Conservation (phyloP, 148 eudicot genomes). For the Drosera capensis region DNA sequence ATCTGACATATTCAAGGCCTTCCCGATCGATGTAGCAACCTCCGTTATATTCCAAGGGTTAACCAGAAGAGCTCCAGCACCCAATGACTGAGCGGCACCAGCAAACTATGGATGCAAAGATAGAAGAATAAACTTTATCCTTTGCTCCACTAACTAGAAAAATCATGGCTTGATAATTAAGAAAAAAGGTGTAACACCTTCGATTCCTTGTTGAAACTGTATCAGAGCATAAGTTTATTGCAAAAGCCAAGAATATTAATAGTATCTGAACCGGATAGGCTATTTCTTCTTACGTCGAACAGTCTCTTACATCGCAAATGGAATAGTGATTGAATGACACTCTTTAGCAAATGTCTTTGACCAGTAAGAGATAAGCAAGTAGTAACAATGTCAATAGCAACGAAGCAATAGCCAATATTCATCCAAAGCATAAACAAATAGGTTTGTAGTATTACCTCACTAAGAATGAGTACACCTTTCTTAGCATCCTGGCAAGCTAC, state of each 20-base stretch:
- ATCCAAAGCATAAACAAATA: neutral
- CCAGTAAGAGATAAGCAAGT: neutral
- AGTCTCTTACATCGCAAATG: too few species aligned
- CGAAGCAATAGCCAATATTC: neutral
- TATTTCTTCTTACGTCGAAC: too few species aligned
- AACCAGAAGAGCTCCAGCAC: constrained; percentile 91
- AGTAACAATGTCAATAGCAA: neutral
- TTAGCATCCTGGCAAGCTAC: constrained; percentile 91
- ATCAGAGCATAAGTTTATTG: too few species aligned
- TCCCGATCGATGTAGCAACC: constrained; percentile 71
- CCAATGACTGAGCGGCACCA: constrained; percentile 97
- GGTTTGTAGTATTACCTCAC: constrained; percentile 41
- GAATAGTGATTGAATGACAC: too few species aligned
- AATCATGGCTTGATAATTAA: too few species aligned
- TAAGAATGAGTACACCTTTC: constrained; percentile 87
- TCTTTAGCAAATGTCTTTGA: too few species aligned
- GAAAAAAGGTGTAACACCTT: too few species aligned
- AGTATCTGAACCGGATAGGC: too few species aligned
- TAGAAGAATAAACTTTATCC: neutral
- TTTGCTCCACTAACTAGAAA: too few species aligned
- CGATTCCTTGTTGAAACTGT: too few species aligned
- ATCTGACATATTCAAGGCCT: constrained; percentile 79
- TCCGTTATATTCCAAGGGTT: constrained; percentile 97
- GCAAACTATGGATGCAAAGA: constrained; percentile 44
- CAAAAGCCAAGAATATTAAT: too few species aligned